phyloP scores from a whole-genome alignment of 352 stramenopile genomes.

The Thalassiosira mediterranea region DNA sequence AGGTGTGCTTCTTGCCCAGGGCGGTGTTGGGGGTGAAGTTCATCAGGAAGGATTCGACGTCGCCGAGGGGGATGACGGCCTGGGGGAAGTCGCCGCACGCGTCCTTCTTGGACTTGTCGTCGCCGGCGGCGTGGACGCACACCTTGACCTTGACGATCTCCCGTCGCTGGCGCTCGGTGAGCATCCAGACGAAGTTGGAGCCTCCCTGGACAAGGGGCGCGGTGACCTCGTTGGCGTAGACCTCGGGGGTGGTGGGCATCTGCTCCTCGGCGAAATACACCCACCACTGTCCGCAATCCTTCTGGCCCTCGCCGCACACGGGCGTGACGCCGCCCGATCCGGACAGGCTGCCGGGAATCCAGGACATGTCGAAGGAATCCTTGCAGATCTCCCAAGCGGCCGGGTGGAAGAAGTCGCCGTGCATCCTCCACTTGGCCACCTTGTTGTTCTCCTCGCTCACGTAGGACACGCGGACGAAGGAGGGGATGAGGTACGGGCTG shows the following conservation, averaged over 20 bases:
- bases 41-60: constrained; percentile 79
- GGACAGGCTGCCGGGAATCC: constrained; percentile 74
- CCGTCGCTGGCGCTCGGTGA: constrained; percentile 73
- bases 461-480: constrained; percentile 80
- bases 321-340: constrained; percentile 63
- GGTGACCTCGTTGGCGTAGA: constrained; percentile 78
- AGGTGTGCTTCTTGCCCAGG: constrained; percentile 75
- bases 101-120: constrained; percentile 40
- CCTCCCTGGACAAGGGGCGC: constrained; percentile 70
- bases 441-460: constrained; percentile 82
- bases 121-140: constrained; percentile 48
- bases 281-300: constrained; percentile 81
- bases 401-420: constrained; percentile 80
- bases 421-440: constrained; percentile 60
- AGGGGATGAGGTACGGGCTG: constrained; percentile 79
- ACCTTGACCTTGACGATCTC: constrained; percentile 73
- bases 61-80: constrained; percentile 75
- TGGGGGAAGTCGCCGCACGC: constrained; percentile 64
- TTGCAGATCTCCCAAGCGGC: constrained; percentile 82
- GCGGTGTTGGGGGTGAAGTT: constrained; percentile 83
- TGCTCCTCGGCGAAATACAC: constrained; percentile 80
- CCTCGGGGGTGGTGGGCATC: constrained; percentile 74
- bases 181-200: constrained; percentile 81
- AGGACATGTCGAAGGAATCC: constrained; percentile 80
- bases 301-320: constrained; percentile 51